Evolutionary conservation across 2,329 filamentous ascomycete species (phyloP), one percentile per base, ranked within the genome.

Genomic region (Ramichloridium luteum): DNA sequence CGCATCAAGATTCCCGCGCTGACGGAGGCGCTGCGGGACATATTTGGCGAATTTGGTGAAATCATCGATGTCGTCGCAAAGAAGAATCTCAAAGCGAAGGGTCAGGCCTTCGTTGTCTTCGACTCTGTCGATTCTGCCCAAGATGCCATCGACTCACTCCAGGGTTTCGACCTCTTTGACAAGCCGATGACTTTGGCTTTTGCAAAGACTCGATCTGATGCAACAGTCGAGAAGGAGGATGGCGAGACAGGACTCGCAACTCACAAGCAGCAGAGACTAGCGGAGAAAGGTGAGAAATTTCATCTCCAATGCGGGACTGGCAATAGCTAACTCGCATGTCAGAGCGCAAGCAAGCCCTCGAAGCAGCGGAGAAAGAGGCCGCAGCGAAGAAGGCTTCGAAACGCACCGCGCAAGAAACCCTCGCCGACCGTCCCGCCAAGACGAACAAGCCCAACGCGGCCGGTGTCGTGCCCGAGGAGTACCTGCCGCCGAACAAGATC

Each of bases 401-500:
- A 47, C 57, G 31, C 66, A 72, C 36, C 5, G 33, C 36, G 5
- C 35, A 22, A 4, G 25, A 27, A 9, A 14, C 30, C n/a, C 37
- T 49, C 13, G 51, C 61, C n/a, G 72, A 79, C 29, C 49, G 50
- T 9, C 74, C 79, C 0, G 62, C 72, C 33, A 88, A 88, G 64
- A 68, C 77, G 11, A 68, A 72, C 62, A 92, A 92, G 56, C 36
- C 45, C 4, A 23, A 23, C 20, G 67, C 74, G 10, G 68, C 74
- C 1, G 69, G 80, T 8, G 78, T 85, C 34, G 77, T 96, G 12
- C 85, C 86, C n/a, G 90, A 96, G 70, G 90, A 98, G 61, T 96
- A 93, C 58, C 72, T 96, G 3, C 88, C 88, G 3, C 88, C 90
- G 20, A 96, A 96, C 72, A 94, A 93, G 65, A 93, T 85, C 45